Evolutionary conservation across 768 basidiomycete species (phyloP).

Genomic region (Lentinula detonsa): DNA sequence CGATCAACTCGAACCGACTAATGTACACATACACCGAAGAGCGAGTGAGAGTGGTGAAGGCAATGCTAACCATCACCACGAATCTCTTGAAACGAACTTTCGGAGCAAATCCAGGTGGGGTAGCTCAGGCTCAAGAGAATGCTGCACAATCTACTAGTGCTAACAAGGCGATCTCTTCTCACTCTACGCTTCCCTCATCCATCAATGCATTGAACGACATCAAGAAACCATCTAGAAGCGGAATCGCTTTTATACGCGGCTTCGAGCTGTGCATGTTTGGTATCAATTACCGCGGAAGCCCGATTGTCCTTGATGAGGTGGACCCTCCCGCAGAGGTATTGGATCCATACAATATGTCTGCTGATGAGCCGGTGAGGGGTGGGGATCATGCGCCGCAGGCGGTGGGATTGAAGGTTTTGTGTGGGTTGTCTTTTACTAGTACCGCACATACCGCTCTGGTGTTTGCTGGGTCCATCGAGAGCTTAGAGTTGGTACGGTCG

Average conservation of each 20-base stretch:
- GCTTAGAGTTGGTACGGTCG: not conserved
- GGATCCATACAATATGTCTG: not conserved
- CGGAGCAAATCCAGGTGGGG: not conserved
- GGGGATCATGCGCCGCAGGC: conserved; percentile 1
- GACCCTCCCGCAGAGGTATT: not conserved
- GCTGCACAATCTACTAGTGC: not conserved
- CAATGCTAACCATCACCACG: conserved; percentile 18
- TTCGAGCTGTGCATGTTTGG: conserved; percentile 1
- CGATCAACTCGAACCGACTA: conserved; percentile 8
- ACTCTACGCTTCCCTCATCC: not conserved
- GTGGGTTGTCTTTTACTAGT: not conserved
- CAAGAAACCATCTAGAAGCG: not conserved
- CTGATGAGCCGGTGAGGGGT: not conserved
- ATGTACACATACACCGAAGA: conserved; percentile 20
- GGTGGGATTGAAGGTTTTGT: not conserved
- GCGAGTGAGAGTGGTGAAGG: conserved; percentile 20
- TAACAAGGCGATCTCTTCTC: not conserved
- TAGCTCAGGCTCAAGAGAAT: not conserved
- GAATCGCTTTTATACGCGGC: not conserved
- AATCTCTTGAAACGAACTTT: conserved; percentile 9
- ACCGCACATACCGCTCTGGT: not conserved
- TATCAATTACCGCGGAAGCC: conserved; percentile 4
- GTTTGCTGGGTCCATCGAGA: not conserved
- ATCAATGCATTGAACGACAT: not conserved
- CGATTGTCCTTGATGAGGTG: not conserved